These are phyloP conservation scores for Puya raimondii DNA, from an alignment of 176 grass and related monocot species.

Conservation along the genomic window DNA sequence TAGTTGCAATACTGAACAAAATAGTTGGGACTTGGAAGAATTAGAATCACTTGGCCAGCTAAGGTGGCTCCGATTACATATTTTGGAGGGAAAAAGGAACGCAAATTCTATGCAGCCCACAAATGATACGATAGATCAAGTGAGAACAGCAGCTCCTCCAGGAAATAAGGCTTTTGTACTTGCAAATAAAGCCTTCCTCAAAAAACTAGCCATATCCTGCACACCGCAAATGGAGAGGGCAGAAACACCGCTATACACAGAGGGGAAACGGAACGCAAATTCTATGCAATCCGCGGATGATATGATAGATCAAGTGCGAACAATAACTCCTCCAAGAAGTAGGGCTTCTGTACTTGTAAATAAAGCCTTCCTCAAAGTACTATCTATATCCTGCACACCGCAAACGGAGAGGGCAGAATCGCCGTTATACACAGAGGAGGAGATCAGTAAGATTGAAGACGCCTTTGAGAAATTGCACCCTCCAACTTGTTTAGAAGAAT, in stretches of 20 bases:
- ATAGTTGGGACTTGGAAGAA: constrained; percentile 27
- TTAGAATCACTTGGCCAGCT: constrained; percentile 8
- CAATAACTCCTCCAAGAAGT: neutral
- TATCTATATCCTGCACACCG: rapidly evolving
- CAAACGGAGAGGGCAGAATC: neutral
- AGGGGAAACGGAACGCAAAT: neutral
- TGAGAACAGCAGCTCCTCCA: too few relatives aligned
- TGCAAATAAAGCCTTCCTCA: constrained; percentile 5
- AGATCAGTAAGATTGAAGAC: neutral
- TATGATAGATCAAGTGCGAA: too few relatives aligned
- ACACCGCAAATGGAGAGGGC: neutral
- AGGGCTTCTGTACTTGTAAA: neutral
- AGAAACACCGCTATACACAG: neutral
- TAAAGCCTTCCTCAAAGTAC: neutral
- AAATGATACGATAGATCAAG: too few relatives aligned
- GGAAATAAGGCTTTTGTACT: neutral
- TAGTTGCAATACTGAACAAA: neutral
- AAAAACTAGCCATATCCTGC: neutral
- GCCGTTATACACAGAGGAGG: neutral
- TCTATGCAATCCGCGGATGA: neutral
- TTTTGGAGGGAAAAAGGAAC: constrained; percentile 2
- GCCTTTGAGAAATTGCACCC: constrained; percentile 17
- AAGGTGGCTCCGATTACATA: constrained; percentile 2
- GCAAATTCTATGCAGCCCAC: too few relatives aligned
- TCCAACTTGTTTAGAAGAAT: constrained; percentile 13